phyloP scores from a whole-genome alignment of 345 rosid species.

The Lepidium aucheri region DNA sequence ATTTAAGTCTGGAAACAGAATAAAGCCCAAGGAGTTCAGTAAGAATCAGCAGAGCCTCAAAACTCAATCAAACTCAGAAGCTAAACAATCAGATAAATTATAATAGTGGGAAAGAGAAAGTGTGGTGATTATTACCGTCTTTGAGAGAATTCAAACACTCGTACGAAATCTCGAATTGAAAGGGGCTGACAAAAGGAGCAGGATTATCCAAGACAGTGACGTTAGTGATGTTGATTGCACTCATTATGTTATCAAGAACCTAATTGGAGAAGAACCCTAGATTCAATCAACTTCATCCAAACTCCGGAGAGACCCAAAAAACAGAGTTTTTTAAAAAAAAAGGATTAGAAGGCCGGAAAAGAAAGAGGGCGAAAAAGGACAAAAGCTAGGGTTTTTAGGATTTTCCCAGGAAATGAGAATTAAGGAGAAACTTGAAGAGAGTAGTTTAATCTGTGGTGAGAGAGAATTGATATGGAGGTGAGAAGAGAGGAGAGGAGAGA shows the following conservation, averaged over 20 bases:
- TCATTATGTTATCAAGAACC: constrained; percentile 35
- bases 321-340: background rate
- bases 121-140: constrained; percentile 48
- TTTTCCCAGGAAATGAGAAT: background rate
- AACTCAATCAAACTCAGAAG: background rate
- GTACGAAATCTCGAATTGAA: constrained; percentile 97
- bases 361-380: background rate
- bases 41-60: background rate
- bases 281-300: constrained; percentile 20
- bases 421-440: background rate
- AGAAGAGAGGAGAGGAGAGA: background rate
- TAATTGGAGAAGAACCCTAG: constrained; percentile 18
- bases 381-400: background rate
- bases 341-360: background rate
- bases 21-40: background rate
- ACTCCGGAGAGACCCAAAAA: background rate
- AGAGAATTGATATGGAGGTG: no score
- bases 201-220: constrained; percentile 89
- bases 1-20: background rate
- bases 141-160: constrained; percentile 93
- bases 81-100: background rate
- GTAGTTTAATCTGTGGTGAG: background rate
- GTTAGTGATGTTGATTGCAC: constrained; percentile 89
- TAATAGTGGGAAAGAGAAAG: background rate
- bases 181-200: constrained; percentile 72